Percentiles rank a stretch among this genome's conserved stretches.
phyloP scores from a whole-genome alignment of 2,329 filamentous ascomycete genomes.

The Colletotrichum shisoi region DNA sequence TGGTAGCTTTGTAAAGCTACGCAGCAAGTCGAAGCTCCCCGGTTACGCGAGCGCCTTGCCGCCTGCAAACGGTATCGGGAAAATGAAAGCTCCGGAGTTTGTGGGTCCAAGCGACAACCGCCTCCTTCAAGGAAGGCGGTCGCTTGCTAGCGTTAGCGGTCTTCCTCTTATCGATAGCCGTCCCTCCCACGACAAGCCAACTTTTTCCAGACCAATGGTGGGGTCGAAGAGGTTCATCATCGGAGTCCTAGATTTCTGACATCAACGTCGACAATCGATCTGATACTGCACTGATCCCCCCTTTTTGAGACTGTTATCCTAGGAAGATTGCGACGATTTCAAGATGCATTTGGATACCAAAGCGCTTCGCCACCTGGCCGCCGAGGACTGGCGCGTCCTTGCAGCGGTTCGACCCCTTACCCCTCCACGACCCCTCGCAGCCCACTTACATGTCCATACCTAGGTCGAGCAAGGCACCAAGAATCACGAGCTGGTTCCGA shows the following conservation, averaged over 20 bases:
- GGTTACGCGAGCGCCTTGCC: slow-evolving; percentile 56
- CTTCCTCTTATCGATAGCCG: slow-evolving; percentile 46
- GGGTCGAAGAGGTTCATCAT: slow-evolving; percentile 17
- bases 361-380: slow-evolving; percentile 87
- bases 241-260: slow-evolving; percentile 6
- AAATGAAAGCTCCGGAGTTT: background rate
- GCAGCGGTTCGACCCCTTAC: slow-evolving; percentile 72
- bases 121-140: background rate
- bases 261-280: background rate
- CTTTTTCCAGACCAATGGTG: slow-evolving; percentile 21
- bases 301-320: background rate
- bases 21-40: slow-evolving; percentile 46
- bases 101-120: background rate
- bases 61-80: slow-evolving; percentile 47
- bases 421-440: slow-evolving; percentile 43
- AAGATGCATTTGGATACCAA: slow-evolving; percentile 95
- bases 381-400: slow-evolving; percentile 95
- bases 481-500: slow-evolving; percentile 97
- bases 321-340: slow-evolving; percentile 20
- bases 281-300: background rate
- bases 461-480: slow-evolving; percentile 93
- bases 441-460: slow-evolving; percentile 49
- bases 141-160: background rate
- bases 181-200: slow-evolving; percentile 34
- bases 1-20: slow-evolving; percentile 52